Evolutionary conservation across 2,329 filamentous ascomycete species (phyloP), one percentile per base, ranked within the genome.

Genomic region (Cephalotrichum gorgonifer): DNA sequence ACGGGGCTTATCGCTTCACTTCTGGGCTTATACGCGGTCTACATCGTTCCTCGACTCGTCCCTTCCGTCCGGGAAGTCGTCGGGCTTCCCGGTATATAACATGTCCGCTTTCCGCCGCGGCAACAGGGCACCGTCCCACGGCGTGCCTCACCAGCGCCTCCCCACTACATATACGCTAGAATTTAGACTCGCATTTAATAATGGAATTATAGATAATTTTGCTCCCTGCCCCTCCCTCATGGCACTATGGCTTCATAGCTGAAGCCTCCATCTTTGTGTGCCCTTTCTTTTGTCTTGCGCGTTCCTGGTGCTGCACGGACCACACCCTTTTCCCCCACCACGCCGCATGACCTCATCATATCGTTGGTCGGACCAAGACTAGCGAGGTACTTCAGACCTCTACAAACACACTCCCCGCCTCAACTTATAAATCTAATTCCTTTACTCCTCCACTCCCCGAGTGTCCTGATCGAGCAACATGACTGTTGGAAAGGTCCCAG

Each of bases 1-100:
- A 79, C 75, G 39, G 76, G 76, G 20, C 69, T 79, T 20, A 51
- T 76, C 20, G 69, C 74, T 6, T 73, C 76, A 2, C 48, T 68
- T 2, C 42, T 62, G 4, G 74, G 67, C 0, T 64, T 76, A 33
- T 79, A 77, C 48, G 52, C 57, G 20, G 66, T 76, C 7, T 79
- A 79, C 51, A 62, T 76, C 30, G 61, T 79, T 12, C 76, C 76
- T 15, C 64, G 76, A 8, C 71, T 72, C 52, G 60, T 75, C 26
- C 75, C 75, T 1, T 64, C 57, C 1, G 14, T 76, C 30, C 63
- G 76, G 22, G 57, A 62, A 9, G 44, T 75, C 2, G 49, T 78
- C 38, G 76, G 76, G 0, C 51, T 78, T 38, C 76, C 75, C 1
- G 75, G 75, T 1, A 68, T 78, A 60, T 77, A 60, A 58, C 17